Conservation (phyloP, 768 basidiomycete genomes). For the Tulasnella sp. region DNA sequence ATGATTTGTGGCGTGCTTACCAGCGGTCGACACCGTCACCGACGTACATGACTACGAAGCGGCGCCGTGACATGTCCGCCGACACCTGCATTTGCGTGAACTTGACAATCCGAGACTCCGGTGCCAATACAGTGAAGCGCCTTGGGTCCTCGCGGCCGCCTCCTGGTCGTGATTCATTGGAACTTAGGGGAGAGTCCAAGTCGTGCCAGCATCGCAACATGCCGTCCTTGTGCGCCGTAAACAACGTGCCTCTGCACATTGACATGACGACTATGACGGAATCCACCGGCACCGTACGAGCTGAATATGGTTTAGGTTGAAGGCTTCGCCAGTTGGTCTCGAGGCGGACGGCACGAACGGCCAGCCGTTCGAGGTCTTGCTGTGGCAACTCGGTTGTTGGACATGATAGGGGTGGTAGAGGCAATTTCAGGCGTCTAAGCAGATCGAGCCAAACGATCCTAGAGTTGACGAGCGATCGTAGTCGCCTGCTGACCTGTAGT, state of each 20-base stretch:
- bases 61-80: neutral
- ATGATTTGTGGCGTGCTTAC: neutral
- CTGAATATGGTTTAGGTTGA: neutral
- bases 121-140: neutral
- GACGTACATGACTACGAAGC: constrained; percentile 6
- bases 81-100: constrained; percentile 13
- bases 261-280: constrained; percentile 11
- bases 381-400: neutral
- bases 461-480: constrained; percentile 15
- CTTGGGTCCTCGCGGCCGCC: constrained; percentile 2
- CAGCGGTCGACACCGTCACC: constrained; percentile 13
- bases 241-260: constrained; percentile 12
- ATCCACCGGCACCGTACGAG: constrained; percentile 6
- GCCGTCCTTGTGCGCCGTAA: constrained; percentile 20
- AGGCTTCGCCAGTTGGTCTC: constrained; percentile 8
- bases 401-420: neutral
- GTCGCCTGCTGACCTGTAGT: constrained; percentile 7
- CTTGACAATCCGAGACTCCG: neutral
- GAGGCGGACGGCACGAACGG: constrained; percentile 12
- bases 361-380: neutral
- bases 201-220: constrained; percentile 13
- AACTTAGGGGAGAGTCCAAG: neutral
- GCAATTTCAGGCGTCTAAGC: neutral
- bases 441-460: constrained; percentile 15
- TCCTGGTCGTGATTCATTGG: constrained; percentile 1